Base-by-base conservation (phyloP, 495 filamentous ascomycete genomes). In the Hypoxylon trugodes region DNA sequence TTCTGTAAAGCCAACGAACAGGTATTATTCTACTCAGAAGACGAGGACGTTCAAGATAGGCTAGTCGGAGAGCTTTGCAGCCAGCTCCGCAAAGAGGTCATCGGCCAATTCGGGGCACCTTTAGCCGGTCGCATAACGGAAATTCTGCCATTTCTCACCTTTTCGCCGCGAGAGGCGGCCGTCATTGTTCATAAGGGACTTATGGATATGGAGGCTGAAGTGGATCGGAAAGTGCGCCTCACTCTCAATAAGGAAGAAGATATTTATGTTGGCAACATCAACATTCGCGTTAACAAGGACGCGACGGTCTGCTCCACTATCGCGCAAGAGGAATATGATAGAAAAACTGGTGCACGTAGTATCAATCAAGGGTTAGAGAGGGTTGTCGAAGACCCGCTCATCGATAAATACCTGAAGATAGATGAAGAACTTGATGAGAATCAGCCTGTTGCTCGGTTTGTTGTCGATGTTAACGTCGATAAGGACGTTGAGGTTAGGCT, bases 71-170 rank as follows among this genome's bases (percentile, higher is more conserved):
- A 71, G 21, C 61, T 81, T 7, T 59, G 55, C n/a, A 57, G 60
- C 30, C 42, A 50, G 3, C 48, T 81, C 2, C 73, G 71, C 19
- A 66, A 65, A 2, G 55, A 69, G 13, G 74, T 72, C 40, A 24
- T 67, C 2, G 35, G 49, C 3, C 26, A 58, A 22, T 77, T 78
- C 28, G 65, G 55, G 9, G 76, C 73, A 30, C 74, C 73, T 4
- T 37, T 81, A 6, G 66, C 72, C 6, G 75, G 80, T 7, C 66
- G 80, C 5, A 73, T 82, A 6, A 73, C 72, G 0, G 59, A 62
- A 8, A 69, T 82, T 12, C 30, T 82, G 4, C 80, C 80, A 7
- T 82, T 82, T 52, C 68, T 82, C 6, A 67, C 73, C 0, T 82
- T 82, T 60, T 72, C 77, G 1, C 56, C 56, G 0, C 57, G 35